Conservation (phyloP, 495 filamentous ascomycete genomes). For the Penicillium maclennaniae region DNA sequence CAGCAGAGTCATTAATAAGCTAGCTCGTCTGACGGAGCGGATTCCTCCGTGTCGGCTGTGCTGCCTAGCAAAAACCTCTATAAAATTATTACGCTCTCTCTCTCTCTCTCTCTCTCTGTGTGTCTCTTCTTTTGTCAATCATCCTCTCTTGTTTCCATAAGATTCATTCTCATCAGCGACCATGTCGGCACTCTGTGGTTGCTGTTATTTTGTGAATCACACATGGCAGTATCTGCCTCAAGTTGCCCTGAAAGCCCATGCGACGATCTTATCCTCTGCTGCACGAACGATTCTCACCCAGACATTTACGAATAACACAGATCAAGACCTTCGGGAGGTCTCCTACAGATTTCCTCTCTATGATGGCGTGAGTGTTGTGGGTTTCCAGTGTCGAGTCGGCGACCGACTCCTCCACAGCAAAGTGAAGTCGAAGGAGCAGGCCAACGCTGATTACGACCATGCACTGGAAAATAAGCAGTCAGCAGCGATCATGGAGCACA, state of each 20-base stretch:
- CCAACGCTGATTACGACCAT: constrained; percentile 11
- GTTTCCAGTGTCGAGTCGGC: constrained; percentile 13
- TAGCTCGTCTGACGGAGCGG: background rate
- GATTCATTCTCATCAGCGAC: background rate
- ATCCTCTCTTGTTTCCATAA: background rate
- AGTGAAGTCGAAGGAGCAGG: constrained; percentile 18
- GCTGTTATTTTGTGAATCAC: background rate
- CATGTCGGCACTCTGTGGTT: constrained; percentile 4
- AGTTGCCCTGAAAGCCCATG: constrained; percentile 16
- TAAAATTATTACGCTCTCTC: background rate
- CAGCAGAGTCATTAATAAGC: background rate
- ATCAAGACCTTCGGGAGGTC: constrained; percentile 4
- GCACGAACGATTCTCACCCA: constrained; percentile 16
- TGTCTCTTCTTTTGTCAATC: background rate
- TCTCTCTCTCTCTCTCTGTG: background rate
- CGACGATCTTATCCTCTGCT: constrained; percentile 12
- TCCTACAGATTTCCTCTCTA: constrained; percentile 18
- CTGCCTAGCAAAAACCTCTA: background rate
- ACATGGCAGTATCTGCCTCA: constrained; percentile 9
- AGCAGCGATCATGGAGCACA: constrained; percentile 17
- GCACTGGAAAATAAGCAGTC: constrained; percentile 4
- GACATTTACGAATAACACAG: constrained; percentile 11
- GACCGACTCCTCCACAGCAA: constrained; percentile 9
- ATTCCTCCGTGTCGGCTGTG: background rate
- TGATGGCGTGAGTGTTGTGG: constrained; percentile 19